Conservation (phyloP, 1,284 basidiomycete genomes). For the Boletus calvinii region DNA sequence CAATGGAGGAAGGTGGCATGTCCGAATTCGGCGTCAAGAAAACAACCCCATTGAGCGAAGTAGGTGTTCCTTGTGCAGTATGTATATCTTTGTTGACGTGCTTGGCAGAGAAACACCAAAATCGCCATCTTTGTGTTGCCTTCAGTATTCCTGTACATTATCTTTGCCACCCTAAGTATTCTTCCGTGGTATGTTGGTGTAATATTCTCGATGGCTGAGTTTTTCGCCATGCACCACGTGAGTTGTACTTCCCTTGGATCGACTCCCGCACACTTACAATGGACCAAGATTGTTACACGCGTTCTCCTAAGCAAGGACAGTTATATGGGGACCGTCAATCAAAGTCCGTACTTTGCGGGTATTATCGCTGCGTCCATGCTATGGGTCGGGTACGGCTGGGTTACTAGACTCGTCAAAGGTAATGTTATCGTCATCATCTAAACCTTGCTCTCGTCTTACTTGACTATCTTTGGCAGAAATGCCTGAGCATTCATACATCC, state of each 20-base stretch:
- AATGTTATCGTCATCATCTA: not conserved
- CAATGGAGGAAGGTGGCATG: constrained; percentile 83
- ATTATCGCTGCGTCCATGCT: constrained; percentile 86
- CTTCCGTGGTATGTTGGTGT: constrained; percentile 90
- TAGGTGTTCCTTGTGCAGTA: constrained; percentile 25
- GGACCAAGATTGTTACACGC: constrained; percentile 71
- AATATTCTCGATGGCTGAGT: constrained; percentile 78
- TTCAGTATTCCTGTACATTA: constrained; percentile 74
- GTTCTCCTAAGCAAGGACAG: constrained; percentile 76
- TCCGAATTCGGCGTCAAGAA: constrained; percentile 74
- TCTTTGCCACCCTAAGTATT: constrained; percentile 80
- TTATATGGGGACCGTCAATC: constrained; percentile 74
- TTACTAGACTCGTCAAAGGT: constrained; percentile 72
- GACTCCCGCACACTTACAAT: not conserved
- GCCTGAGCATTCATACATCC: constrained; percentile 70
- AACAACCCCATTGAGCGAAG: constrained; percentile 69
- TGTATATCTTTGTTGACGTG: not conserved
- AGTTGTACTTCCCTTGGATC: constrained; percentile 31
- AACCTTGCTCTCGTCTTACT: not conserved
- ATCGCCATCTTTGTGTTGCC: constrained; percentile 82
- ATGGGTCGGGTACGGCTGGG: constrained; percentile 87
- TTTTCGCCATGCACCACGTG: constrained; percentile 93
- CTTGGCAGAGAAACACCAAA: constrained; percentile 69
- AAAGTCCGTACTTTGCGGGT: constrained; percentile 88
- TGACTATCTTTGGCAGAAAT: constrained; percentile 50